Evolutionary conservation across 306 rosid genomes (phyloP).

Genomic region (Lathyrus aphaca): DNA sequence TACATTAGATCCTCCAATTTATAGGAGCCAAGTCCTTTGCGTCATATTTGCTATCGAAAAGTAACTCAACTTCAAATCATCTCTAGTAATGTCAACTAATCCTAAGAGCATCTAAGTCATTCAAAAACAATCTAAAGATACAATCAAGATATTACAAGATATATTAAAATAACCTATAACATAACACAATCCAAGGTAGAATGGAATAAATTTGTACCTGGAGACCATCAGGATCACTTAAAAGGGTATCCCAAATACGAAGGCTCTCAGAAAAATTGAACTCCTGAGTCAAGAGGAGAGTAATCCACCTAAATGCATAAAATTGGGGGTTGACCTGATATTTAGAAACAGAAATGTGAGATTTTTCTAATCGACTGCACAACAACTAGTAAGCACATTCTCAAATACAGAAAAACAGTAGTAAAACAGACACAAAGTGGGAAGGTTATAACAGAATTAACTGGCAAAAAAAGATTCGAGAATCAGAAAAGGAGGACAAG

Average conservation of each 20-base stretch:
- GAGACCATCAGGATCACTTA: slow-evolving; percentile 89
- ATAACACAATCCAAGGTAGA: slow-evolving; percentile 17
- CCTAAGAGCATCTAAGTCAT: neutral
- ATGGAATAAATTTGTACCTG: slow-evolving; percentile 52
- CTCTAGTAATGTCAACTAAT: neutral
- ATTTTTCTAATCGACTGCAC: slow-evolving; percentile 21
- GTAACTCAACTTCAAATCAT: slow-evolving; percentile 2
- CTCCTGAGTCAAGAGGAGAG: slow-evolving; percentile 89
- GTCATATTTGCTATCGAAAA: neutral
- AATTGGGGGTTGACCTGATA: slow-evolving; percentile 94
- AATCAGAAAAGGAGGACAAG: neutral
- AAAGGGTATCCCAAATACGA: slow-evolving; percentile 83
- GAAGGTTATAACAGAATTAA: neutral
- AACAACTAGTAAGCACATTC: slow-evolving; percentile 17
- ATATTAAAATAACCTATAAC: slow-evolving; percentile 3
- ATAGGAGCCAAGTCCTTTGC: neutral
- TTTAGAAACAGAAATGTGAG: slow-evolving; percentile 43
- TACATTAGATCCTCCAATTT: neutral
- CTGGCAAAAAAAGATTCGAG: neutral
- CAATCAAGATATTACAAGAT: slow-evolving; percentile 10
- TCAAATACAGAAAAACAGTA: slow-evolving; percentile 26
- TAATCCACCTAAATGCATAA: slow-evolving; percentile 96
- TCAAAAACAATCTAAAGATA: neutral
- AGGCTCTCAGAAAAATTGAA: slow-evolving; percentile 82
- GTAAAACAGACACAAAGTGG: neutral